Conservation (phyloP, 768 basidiomycete species). For the Scleroderma citrinum region DNA sequence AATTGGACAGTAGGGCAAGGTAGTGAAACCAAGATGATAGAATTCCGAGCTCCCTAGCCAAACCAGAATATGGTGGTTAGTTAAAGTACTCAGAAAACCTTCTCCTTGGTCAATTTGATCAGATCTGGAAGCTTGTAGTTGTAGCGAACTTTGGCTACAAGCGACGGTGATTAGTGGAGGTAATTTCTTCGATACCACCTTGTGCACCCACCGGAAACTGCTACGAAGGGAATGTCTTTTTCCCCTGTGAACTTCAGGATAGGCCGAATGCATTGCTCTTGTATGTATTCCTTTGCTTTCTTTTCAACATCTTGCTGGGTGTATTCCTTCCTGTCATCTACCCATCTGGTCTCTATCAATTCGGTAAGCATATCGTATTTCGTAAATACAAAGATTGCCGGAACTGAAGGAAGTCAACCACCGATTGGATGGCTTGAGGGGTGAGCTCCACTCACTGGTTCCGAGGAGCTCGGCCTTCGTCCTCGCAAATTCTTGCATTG, state of each 20-base stretch:
- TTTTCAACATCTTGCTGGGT: neutral
- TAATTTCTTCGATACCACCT: neutral
- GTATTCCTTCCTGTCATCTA: neutral
- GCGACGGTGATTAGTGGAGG: neutral
- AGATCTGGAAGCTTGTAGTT: neutral
- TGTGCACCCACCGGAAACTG: neutral
- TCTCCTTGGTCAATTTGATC: neutral
- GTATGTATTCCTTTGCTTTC: neutral
- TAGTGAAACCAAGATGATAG: too few relatives aligned
- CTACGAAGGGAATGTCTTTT: neutral
- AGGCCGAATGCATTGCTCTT: neutral
- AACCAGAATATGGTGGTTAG: neutral
- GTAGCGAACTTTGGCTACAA: neutral
- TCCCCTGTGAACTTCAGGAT: neutral
- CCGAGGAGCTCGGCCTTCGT: neutral
- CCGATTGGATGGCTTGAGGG: neutral
- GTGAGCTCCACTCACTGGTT: neutral
- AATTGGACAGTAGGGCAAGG: too few relatives aligned
- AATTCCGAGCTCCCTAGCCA: too few relatives aligned
- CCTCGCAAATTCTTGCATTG: neutral
- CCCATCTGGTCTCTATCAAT: neutral
- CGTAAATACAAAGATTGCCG: neutral
- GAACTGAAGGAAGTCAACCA: neutral
- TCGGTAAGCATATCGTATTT: neutral
- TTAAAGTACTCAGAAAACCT: neutral